Evolutionary conservation across 164 flowering plant species (phyloP).

Genomic region (Paratinospora sagittata): DNA sequence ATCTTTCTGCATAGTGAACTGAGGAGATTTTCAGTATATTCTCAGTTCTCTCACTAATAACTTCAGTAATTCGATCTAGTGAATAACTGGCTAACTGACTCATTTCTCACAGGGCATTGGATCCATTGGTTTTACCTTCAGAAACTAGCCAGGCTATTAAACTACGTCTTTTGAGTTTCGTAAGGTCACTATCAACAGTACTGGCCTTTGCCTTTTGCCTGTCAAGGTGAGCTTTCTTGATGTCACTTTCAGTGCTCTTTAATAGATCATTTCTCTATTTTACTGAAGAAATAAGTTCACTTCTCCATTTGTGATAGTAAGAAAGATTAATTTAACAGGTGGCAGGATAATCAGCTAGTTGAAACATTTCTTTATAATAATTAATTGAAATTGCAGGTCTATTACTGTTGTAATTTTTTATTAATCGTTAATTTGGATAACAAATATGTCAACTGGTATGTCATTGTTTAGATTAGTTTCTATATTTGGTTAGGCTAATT

Average conservation of each 20-base stretch:
- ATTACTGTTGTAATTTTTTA: not conserved
- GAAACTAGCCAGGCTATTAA: constrained; percentile 82
- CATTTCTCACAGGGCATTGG: constrained; percentile 57
- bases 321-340: too few relatives aligned
- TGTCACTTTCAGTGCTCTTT: not conserved
- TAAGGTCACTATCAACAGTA: constrained; percentile 84
- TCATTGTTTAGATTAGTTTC: too few relatives aligned
- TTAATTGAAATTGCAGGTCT: constrained; percentile 1
- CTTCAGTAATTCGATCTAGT: not conserved
- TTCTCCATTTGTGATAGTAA: too few relatives aligned
- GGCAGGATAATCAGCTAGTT: too few relatives aligned
- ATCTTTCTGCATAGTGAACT: not conserved
- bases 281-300: too few relatives aligned
- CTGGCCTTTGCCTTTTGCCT: constrained; percentile 82
- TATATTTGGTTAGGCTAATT: too few relatives aligned
- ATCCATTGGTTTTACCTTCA: constrained; percentile 73
- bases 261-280: too few relatives aligned
- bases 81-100: constrained; percentile 5
- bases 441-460: too few relatives aligned
- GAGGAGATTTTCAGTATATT: not conserved
- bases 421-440: not conserved
- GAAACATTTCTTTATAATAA: not conserved
- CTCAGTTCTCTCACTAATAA: not conserved
- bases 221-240: constrained; percentile 50
- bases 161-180: constrained; percentile 68